A percentile compares a stretch with the other conserved stretches of the same genome.
phyloP scores from a whole-genome alignment of 106 monocot species.

The Allium cepa region DNA sequence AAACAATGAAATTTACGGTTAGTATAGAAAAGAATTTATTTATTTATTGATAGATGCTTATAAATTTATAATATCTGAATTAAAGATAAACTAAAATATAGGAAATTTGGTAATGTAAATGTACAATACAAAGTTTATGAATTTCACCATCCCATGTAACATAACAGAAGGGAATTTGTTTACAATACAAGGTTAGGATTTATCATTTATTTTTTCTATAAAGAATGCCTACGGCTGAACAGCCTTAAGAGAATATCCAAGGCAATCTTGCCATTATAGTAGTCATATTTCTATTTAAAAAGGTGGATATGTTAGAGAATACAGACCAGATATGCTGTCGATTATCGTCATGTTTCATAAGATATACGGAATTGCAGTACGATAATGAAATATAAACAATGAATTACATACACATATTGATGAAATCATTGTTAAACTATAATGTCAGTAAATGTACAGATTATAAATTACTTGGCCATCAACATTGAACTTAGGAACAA shows the following conservation, averaged over 20 bases:
- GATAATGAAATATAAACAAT: background rate
- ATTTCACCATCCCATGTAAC: too few species aligned
- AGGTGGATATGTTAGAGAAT: too few species aligned
- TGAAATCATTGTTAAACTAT: background rate
- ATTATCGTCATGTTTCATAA: background rate
- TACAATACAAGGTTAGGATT: background rate
- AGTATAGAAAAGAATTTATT: background rate
- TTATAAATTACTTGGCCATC: conserved; percentile 23
- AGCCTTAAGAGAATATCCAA: background rate
- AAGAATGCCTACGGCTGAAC: background rate
- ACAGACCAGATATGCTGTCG: too few species aligned
- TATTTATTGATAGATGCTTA: background rate
- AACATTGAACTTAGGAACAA: conserved; percentile 46
- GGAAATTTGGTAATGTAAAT: background rate
- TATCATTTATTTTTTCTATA: background rate
- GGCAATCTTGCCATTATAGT: too few species aligned
- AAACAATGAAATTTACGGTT: background rate
- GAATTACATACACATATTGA: background rate
- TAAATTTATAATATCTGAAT: background rate
- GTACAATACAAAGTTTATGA: background rate
- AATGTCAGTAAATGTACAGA: background rate
- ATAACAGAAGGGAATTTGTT: too few species aligned
- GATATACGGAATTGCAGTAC: background rate
- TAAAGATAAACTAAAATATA: background rate
- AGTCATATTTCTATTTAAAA: too few species aligned